phyloP scores from a whole-genome alignment of 2,329 filamentous ascomycete species.

The Aspergillus udagawae region DNA sequence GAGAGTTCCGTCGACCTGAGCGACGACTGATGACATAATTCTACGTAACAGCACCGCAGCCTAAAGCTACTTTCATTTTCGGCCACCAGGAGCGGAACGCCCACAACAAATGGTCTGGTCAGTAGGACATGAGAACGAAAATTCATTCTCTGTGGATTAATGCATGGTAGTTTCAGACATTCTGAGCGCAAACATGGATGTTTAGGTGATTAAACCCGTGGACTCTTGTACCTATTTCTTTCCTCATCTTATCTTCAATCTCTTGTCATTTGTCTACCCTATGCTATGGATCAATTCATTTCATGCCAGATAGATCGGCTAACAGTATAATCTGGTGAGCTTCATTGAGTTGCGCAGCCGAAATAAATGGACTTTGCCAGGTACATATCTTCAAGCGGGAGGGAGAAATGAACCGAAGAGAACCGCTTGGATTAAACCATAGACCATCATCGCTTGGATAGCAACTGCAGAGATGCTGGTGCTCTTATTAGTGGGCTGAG shows the following conservation, averaged over 20 bases:
- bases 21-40: conserved; percentile 25
- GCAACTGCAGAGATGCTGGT: conserved; percentile 30
- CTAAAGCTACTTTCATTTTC: conserved; percentile 6
- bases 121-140: background rate
- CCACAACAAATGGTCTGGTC: background rate
- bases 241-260: background rate
- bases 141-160: too few species aligned
- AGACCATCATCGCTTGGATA: conserved; percentile 71
- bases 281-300: background rate
- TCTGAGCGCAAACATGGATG: background rate
- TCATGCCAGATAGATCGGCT: background rate
- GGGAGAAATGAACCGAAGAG: conserved; percentile 89
- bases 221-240: background rate
- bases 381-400: conserved; percentile 58
- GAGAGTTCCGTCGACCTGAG: conserved; percentile 13
- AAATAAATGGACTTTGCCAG: background rate
- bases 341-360: background rate
- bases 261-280: background rate
- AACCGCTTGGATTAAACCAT: conserved; percentile 75
- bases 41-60: conserved; percentile 21
- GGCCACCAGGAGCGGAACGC: background rate
- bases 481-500: conserved; percentile 8
- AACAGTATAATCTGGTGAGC: background rate
- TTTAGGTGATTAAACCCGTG: background rate
- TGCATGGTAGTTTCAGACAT: background rate